Conservation (phyloP, 192 early-diverging fungal species). For the Mortierella antarctica region DNA sequence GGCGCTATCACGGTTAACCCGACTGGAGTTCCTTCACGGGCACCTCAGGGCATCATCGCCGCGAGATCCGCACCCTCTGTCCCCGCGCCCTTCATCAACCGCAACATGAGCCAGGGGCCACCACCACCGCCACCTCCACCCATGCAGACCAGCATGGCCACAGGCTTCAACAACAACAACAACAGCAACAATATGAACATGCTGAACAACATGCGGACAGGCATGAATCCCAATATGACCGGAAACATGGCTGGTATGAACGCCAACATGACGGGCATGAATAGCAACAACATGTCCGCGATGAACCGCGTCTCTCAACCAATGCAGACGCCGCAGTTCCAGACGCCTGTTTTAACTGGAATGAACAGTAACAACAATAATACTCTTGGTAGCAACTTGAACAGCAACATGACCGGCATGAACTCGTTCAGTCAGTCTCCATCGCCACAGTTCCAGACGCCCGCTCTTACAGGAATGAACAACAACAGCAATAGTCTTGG, state of each 20-base stretch:
- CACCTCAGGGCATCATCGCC: conserved; percentile 30
- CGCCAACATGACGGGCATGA: conserved; percentile 4
- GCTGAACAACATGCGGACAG: conserved; percentile 39
- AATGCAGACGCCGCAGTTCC: conserved; percentile 1
- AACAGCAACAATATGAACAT: conserved; percentile 10
- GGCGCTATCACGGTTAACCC: conserved; percentile 51
- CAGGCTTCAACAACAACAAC: conserved; percentile 48
- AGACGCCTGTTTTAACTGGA: conserved; percentile 7
- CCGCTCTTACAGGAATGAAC: conserved; percentile 36
- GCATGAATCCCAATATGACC: conserved; percentile 28
- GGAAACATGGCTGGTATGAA: conserved; percentile 37
- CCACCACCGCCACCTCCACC: conserved; percentile 44
- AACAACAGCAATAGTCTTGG: conserved; percentile 9
- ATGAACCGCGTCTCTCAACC: conserved; percentile 6
- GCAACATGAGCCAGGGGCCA: conserved; percentile 38
- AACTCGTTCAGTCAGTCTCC: not conserved
- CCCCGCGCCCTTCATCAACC: conserved; percentile 49
- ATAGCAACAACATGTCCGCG: not conserved
- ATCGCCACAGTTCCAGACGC: conserved; percentile 24
- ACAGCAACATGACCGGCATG: conserved; percentile 13
- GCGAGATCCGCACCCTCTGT: conserved; percentile 45
- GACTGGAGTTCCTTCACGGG: conserved; percentile 28
- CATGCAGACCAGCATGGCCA: conserved; percentile 49
- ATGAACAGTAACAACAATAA: conserved; percentile 28
- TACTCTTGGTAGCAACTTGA: too few species aligned